Evolutionary conservation across 495 filamentous ascomycete species (phyloP).

Genomic region (Daldinia grandis): DNA sequence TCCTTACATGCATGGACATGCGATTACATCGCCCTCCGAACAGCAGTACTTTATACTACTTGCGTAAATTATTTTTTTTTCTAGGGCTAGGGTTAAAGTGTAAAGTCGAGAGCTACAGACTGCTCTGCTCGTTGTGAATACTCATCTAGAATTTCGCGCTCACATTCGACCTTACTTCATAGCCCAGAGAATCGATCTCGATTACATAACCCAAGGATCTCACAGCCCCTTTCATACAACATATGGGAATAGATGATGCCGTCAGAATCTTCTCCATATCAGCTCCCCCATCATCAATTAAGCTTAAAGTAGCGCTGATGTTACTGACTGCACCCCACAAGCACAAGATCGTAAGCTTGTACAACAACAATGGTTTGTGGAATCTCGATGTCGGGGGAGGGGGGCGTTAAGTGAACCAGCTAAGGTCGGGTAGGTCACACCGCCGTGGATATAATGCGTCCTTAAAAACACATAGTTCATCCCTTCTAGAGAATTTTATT

Average conservation of each 20-base stretch:
- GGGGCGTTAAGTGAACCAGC: neutral
- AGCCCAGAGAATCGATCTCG: neutral
- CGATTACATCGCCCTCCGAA: neutral
- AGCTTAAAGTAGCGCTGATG: conserved; percentile 10
- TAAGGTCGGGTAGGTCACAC: neutral
- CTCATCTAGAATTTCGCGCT: too few species aligned
- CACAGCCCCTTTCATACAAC: neutral
- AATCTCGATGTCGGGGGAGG: neutral
- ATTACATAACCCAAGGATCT: conserved; percentile 5
- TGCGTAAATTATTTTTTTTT: neutral
- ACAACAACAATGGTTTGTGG: neutral
- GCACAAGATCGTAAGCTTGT: neutral
- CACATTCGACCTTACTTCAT: neutral
- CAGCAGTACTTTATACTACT: neutral
- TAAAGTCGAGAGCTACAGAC: neutral
- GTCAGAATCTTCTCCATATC: neutral
- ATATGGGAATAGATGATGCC: neutral
- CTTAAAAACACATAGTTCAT: neutral
- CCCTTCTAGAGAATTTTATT: neutral
- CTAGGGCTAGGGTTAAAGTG: neutral
- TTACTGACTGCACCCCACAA: neutral
- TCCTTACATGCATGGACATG: neutral
- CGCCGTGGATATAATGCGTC: neutral
- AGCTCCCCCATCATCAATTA: neutral
- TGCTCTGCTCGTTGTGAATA: neutral